phyloP scores from a whole-genome alignment of 176 grass and related monocot species.

The Ensete ventricosum region DNA sequence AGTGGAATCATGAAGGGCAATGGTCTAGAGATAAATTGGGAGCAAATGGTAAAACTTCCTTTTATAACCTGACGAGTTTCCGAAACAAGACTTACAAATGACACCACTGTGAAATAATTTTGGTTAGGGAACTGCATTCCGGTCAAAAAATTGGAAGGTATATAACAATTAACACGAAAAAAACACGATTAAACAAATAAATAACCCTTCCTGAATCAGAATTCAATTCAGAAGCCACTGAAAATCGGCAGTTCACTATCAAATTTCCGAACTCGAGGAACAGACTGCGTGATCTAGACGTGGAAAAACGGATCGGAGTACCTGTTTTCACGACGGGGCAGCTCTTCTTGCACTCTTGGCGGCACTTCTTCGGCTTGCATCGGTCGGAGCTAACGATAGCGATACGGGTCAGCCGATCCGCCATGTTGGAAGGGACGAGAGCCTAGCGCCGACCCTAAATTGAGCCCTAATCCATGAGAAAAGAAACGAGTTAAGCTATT shows the following conservation, averaged over 20 bases:
- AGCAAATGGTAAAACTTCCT: neutral
- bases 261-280: neutral
- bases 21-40: too few relatives aligned
- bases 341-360: slow-evolving; percentile 67
- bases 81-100: neutral
- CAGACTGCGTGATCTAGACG: neutral
- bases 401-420: slow-evolving; percentile 54
- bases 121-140: too few relatives aligned
- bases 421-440: slow-evolving; percentile 17
- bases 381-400: slow-evolving; percentile 68
- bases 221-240: too few relatives aligned
- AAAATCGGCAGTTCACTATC: too few relatives aligned
- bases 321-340: slow-evolving; percentile 72
- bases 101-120: too few relatives aligned
- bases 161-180: too few relatives aligned
- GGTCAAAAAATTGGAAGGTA: too few relatives aligned
- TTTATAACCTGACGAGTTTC: neutral
- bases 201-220: too few relatives aligned
- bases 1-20: neutral
- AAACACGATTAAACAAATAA: too few relatives aligned
- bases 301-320: neutral
- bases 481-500: neutral
- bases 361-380: slow-evolving; percentile 78
- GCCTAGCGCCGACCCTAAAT: neutral
- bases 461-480: neutral